phyloP scores from a whole-genome alignment of 306 rosid species.

The Nissolia schottii region DNA sequence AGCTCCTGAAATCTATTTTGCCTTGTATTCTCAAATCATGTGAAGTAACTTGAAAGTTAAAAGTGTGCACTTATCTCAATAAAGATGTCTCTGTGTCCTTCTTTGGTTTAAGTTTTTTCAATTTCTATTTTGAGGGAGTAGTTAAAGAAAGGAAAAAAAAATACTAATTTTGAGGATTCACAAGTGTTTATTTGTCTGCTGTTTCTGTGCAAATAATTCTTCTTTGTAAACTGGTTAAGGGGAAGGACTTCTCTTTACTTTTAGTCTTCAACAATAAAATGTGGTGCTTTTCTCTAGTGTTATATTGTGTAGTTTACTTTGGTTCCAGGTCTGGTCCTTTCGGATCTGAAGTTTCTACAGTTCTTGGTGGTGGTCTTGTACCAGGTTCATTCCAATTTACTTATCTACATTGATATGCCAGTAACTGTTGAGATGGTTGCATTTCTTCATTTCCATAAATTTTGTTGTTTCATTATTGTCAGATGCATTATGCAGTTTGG shows the following conservation, averaged over 20 bases:
- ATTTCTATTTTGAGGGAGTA: neutral
- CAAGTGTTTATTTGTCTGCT: too few species aligned
- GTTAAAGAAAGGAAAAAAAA: neutral
- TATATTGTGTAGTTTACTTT: conserved; percentile 14
- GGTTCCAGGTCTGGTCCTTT: conserved; percentile 62
- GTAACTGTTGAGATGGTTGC: neutral
- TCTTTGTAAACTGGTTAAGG: neutral
- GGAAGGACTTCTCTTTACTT: neutral
- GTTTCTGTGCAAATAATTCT: neutral
- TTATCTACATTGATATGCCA: neutral
- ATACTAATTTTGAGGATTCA: neutral
- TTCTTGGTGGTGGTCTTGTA: conserved; percentile 95
- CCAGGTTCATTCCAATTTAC: conserved; percentile 56
- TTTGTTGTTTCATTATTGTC: too few species aligned
- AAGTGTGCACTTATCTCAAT: too few species aligned
- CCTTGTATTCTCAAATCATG: too few species aligned
- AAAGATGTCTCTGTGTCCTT: too few species aligned
- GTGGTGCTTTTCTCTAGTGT: neutral
- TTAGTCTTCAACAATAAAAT: neutral
- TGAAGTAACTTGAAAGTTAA: too few species aligned
- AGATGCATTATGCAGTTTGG: neutral
- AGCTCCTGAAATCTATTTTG: too few species aligned
- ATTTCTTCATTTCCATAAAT: too few species aligned
- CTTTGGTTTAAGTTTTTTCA: too few species aligned
- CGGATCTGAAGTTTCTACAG: conserved; percentile 69